These are phyloP conservation scores for Neocucurbitaria cava DNA, from an alignment of 2,329 filamentous ascomycete species.

Conservation along the genomic window DNA sequence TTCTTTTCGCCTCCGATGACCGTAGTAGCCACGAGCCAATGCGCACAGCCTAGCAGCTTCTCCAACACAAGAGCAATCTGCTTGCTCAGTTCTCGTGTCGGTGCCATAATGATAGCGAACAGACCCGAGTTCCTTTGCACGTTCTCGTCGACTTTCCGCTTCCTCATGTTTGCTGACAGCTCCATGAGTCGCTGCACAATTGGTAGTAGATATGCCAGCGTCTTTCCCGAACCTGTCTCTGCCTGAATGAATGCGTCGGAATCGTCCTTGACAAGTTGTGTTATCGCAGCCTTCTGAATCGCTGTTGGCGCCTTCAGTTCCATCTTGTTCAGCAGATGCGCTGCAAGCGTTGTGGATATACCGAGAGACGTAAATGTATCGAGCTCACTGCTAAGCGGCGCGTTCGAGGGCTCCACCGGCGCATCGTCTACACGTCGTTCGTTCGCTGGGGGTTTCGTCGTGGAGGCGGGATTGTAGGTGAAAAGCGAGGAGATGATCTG, in stretches of 20 bases:
- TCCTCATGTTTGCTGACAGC: slow-evolving; percentile 64
- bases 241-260: slow-evolving; percentile 95
- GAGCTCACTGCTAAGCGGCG: slow-evolving; percentile 81
- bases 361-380: slow-evolving; percentile 88
- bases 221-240: slow-evolving; percentile 97
- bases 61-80: slow-evolving; percentile 91
- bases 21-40: slow-evolving; percentile 92
- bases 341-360: slow-evolving; percentile 78
- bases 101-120: slow-evolving; percentile 92
- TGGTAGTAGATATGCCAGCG: slow-evolving; percentile 90
- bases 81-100: slow-evolving; percentile 91
- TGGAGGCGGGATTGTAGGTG: slow-evolving; percentile 82
- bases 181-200: slow-evolving; percentile 87
- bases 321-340: slow-evolving; percentile 84
- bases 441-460: slow-evolving; percentile 64
- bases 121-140: slow-evolving; percentile 86
- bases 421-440: slow-evolving; percentile 50
- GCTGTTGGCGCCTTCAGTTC: slow-evolving; percentile 89
- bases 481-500: slow-evolving; percentile 91
- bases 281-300: slow-evolving; percentile 89
- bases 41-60: slow-evolving; percentile 82
- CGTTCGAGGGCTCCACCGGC: slow-evolving; percentile 81
- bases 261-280: slow-evolving; percentile 79
- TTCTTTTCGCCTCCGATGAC: slow-evolving; percentile 77
- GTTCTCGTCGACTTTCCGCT: slow-evolving; percentile 48